These are phyloP conservation scores for Diaporthe helianthi DNA, from an alignment of 2,329 filamentous ascomycete species.

Conservation along the genomic window DNA sequence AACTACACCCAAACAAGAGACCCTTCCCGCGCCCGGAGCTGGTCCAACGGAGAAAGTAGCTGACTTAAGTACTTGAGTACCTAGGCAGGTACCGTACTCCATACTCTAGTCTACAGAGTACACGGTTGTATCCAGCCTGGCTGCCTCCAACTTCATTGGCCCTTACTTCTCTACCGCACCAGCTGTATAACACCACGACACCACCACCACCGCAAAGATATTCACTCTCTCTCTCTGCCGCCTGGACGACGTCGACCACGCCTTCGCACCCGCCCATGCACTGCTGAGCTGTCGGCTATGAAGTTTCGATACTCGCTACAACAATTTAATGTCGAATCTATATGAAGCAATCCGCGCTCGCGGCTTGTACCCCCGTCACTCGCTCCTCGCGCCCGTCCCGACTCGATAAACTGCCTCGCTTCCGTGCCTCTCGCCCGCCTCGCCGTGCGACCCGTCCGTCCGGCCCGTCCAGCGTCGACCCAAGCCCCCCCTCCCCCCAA, in stretches of 20 bases:
- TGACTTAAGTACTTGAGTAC: too few species aligned
- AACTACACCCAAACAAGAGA: slow-evolving; percentile 26
- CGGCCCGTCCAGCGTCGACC: slow-evolving; percentile 31
- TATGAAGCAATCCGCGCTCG: slow-evolving; percentile 48
- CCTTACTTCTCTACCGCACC: not conserved
- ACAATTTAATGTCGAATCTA: slow-evolving; percentile 43
- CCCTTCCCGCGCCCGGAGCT: slow-evolving; percentile 23
- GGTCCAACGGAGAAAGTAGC: slow-evolving; percentile 6
- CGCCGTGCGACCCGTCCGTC: not conserved
- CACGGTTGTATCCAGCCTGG: slow-evolving; percentile 8
- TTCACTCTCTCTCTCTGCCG: not conserved
- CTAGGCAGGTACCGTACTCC: slow-evolving; percentile 9
- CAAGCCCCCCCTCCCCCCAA: slow-evolving; percentile 26
- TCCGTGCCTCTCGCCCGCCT: slow-evolving; percentile 10
- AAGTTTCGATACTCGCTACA: slow-evolving; percentile 38
- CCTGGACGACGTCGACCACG: slow-evolving; percentile 1
- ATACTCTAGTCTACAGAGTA: not conserved
- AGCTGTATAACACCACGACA: slow-evolving; percentile 15
- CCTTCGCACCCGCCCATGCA: not conserved
- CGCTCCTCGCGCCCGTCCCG: slow-evolving; percentile 40
- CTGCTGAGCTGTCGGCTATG: slow-evolving; percentile 39
- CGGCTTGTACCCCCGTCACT: slow-evolving; percentile 39
- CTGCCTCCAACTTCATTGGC: slow-evolving; percentile 29
- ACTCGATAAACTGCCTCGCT: slow-evolving; percentile 1
- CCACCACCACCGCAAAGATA: not conserved